Evolutionary conservation across 768 basidiomycete species (phyloP).

Genomic region (Lactifluus piperatus): DNA sequence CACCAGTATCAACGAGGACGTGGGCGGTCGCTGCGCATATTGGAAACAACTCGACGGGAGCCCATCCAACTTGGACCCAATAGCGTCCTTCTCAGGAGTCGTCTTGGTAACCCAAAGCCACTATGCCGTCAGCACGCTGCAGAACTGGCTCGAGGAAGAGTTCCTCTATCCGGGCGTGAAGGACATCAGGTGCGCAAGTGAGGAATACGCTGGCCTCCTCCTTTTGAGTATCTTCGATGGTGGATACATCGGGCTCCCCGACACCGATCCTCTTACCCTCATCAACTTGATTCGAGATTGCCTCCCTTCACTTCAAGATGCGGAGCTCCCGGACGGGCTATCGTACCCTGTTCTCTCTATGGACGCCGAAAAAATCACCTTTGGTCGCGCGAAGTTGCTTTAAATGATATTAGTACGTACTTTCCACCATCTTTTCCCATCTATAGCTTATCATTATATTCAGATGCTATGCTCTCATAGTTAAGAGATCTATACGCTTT

Average conservation of each 20-base stretch:
- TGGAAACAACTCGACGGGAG: background rate
- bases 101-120: background rate
- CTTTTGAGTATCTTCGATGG: background rate
- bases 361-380: too few species aligned
- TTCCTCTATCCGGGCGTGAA: background rate
- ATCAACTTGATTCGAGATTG: background rate
- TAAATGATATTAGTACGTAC: background rate
- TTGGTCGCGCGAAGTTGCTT: background rate
- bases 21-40: background rate
- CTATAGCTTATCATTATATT: too few species aligned
- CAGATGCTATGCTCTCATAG: too few species aligned
- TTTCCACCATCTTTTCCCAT: background rate
- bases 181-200: background rate
- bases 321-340: background rate
- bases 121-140: background rate
- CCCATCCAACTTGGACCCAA: background rate
- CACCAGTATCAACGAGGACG: background rate
- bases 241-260: background rate
- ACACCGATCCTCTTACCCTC: background rate
- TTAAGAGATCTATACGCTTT: too few species aligned
- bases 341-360: background rate
- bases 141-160: too few species aligned
- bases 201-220: background rate
- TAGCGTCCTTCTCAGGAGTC: background rate
- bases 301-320: background rate